phyloP scores from a whole-genome alignment of 495 filamentous ascomycete genomes.

The Sporormia fimetaria region DNA sequence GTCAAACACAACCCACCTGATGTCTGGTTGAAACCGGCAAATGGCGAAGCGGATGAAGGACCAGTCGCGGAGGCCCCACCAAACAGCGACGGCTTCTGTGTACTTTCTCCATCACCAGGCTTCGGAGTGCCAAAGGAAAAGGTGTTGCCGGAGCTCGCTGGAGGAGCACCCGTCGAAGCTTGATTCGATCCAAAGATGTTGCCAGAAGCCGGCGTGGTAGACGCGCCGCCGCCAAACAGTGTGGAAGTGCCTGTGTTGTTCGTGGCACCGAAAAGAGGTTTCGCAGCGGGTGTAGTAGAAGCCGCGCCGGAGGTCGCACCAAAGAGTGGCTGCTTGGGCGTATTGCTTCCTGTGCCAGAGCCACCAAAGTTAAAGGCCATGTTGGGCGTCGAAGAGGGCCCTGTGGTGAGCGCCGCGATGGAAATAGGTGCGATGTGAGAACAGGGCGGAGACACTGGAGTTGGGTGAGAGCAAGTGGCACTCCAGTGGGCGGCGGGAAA shows the following conservation, averaged over 20 bases:
- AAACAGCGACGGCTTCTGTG: conserved; percentile 2
- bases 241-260: conserved; percentile 2
- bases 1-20: no score
- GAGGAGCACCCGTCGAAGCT: conserved; percentile 7
- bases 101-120: not conserved
- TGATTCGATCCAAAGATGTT: conserved; percentile 11
- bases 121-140: conserved; percentile 1
- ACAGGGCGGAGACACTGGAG: not conserved
- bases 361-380: conserved; percentile 9
- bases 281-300: conserved; percentile 2
- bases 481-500: no score
- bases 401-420: no score
- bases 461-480: no score
- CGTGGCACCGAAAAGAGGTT: conserved; percentile 1
- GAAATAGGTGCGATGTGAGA: no score
- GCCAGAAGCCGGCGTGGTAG: conserved; percentile 11
- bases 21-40: not conserved
- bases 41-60: not conserved
- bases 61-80: not conserved
- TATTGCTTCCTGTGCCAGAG: conserved; percentile 2
- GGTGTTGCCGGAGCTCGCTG: not conserved
- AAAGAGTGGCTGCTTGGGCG: conserved; percentile 14
- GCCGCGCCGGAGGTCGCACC: conserved; percentile 3
- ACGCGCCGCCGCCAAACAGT: conserved; percentile 2
- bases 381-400: not conserved